Evolutionary conservation across 2,329 filamentous ascomycete genomes (phyloP), one percentile per base, ranked within the genome.

Genomic region (Talaromyces funiculosus): DNA sequence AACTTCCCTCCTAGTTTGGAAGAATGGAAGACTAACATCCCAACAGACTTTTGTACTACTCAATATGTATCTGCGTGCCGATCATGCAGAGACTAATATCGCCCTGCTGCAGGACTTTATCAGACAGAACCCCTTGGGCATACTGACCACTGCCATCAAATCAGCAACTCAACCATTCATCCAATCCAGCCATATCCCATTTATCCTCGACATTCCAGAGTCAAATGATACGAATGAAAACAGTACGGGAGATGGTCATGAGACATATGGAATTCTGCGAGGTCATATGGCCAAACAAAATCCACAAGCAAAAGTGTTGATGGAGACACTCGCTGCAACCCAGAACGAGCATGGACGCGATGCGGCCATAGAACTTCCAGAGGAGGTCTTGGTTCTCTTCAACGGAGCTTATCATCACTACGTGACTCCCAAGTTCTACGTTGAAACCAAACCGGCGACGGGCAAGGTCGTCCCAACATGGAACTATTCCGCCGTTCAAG

Each of bases 391-490:
- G 31, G 75, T 89, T 2, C 74, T 88, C 16, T 89, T 90, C 77
- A 88, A 79, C 49, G 78, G 77, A 0, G 75, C 80, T 0, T 69
- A 77, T 0, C 81, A 88, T 38, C 84, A 86, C 72, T 89, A 89
- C 65, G 81, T 89, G 4, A 88, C 86, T 0, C 85, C 86, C 0
- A 86, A 87, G 62, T 89, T 88, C 72, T 89, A 89, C 74, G 78
- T 74, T 10, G 79, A 85, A 64, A 88, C 86, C 1, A 89, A 89
- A 68, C 86, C 85, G 0, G 69, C 67, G 0, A 85, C 81, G 0
- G 86, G 81, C 10, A 89, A 89, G 65, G 86, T 88, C 0, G 86
- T 87, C 4, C 86, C 86, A 0, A 90, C 86, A 0, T 89, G 86
- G 87, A 86, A 90, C 70, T 90, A 89, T 66, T 77, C 84, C 0